Percentiles rank a stretch among this genome's conserved stretches.
These are phyloP conservation scores for Phytophthora sansomeana DNA, from an alignment of 352 stramenopile genomes.

Conservation along the genomic window DNA sequence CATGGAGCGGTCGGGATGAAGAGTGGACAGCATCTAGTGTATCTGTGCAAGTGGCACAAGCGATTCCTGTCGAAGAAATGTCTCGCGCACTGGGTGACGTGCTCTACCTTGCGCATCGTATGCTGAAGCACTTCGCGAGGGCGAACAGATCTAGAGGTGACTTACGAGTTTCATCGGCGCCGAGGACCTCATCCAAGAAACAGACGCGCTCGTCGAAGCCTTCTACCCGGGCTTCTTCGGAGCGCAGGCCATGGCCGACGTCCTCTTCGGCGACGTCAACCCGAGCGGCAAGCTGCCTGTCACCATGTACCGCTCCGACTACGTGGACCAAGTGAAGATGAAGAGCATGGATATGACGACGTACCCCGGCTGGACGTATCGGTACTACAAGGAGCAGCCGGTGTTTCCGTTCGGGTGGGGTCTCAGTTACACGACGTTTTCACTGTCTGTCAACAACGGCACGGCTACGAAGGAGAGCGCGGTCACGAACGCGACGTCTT, in stretches of 20 bases:
- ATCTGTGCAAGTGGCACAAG: conserved; percentile 46
- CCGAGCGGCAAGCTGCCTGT: too few species aligned
- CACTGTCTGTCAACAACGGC: too few species aligned
- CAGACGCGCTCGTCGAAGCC: too few species aligned
- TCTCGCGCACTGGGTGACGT: conserved; percentile 69
- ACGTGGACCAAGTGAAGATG: conserved; percentile 80
- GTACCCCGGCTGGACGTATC: conserved; percentile 91
- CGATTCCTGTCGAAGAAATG: conserved; percentile 69
- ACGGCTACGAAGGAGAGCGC: too few species aligned
- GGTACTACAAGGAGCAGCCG: conserved; percentile 90
- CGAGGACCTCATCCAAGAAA: too few species aligned
- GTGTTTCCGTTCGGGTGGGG: conserved; percentile 93
- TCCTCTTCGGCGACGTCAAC: too few species aligned
- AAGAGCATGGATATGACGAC: conserved; percentile 93
- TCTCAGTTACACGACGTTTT: conserved; percentile 92
- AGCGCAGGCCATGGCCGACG: too few species aligned
- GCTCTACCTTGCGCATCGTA: conserved; percentile 74
- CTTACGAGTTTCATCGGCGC: conserved; percentile 17
- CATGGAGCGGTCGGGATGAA: conserved; percentile 75
- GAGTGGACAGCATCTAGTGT: conserved; percentile 63
- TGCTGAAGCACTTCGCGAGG: too few species aligned
- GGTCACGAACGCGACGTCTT: too few species aligned
- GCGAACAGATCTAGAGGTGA: too few species aligned
- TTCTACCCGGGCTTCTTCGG: too few species aligned
- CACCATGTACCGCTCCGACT: conserved; percentile 89